These are phyloP conservation scores for Linnemannia zychae DNA, from an alignment of 192 early-diverging fungal genomes.

Conservation along the genomic window DNA sequence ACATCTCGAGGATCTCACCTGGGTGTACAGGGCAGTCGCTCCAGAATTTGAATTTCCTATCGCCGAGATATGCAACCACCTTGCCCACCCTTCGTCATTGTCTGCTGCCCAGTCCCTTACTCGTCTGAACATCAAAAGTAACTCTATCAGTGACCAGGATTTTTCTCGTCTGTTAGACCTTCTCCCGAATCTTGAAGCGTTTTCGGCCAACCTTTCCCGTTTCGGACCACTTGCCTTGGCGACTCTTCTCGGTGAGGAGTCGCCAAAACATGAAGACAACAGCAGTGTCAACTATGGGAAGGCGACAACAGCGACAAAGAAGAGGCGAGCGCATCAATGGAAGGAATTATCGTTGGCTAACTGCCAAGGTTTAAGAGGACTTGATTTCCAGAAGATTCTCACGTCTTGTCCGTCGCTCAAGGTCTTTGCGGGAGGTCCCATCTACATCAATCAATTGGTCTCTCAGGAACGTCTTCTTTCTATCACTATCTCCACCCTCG, in stretches of 20 bases:
- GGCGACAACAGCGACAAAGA: neutral
- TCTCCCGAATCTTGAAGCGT: neutral
- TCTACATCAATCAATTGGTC: neutral
- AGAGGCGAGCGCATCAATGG: neutral
- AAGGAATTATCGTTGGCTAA: neutral
- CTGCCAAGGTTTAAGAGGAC: neutral
- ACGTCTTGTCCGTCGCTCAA: neutral
- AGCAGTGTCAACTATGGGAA: no score
- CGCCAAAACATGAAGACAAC: neutral
- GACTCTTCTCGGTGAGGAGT: neutral
- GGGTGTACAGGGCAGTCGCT: neutral
- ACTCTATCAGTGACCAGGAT: neutral
- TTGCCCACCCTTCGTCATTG: neutral
- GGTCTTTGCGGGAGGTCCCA: neutral
- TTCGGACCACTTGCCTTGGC: neutral
- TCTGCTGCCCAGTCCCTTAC: neutral
- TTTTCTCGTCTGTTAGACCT: neutral
- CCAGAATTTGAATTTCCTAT: neutral
- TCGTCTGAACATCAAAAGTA: neutral
- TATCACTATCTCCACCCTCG: neutral
- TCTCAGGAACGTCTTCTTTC: neutral
- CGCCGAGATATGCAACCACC: neutral
- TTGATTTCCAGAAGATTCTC: neutral
- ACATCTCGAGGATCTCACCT: neutral
- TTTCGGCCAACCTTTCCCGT: neutral